phyloP scores from a whole-genome alignment of 352 stramenopile species.

The Plasmopara viticola region DNA sequence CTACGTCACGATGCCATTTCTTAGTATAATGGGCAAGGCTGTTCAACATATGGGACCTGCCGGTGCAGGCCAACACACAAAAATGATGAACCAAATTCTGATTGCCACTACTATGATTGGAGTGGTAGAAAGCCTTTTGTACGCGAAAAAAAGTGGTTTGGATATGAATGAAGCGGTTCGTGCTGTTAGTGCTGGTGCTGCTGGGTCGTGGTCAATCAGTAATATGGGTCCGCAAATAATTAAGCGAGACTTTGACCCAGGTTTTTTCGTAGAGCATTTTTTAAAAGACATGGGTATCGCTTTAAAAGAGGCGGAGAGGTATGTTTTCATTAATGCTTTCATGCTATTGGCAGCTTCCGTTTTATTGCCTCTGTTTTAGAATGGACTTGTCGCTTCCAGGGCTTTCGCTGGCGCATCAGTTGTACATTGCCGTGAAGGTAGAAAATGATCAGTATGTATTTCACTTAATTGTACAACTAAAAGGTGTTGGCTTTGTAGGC shows the following conservation, averaged over 20 bases:
- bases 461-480: constrained; percentile 4
- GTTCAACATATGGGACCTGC: constrained; percentile 82
- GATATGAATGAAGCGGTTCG: constrained; percentile 86
- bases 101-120: constrained; percentile 88
- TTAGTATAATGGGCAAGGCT: constrained; percentile 87
- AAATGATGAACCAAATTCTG: constrained; percentile 91
- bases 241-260: constrained; percentile 84
- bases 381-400: constrained; percentile 85
- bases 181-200: constrained; percentile 77
- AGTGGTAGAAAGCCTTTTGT: constrained; percentile 83
- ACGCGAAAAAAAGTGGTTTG: constrained; percentile 81
- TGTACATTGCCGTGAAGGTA: constrained; percentile 83
- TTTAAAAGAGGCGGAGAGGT: constrained; percentile 76
- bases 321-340: constrained; percentile 6
- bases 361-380: constrained; percentile 16
- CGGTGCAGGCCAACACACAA: constrained; percentile 83
- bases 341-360: neutral
- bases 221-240: constrained; percentile 86
- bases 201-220: constrained; percentile 86
- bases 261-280: constrained; percentile 90
- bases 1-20: constrained; percentile 77
- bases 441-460: neutral
- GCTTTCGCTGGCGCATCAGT: constrained; percentile 76
- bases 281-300: constrained; percentile 89
- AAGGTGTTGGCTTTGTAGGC: constrained; percentile 30